Evolutionary conservation across 306 rosid species (phyloP), one percentile per base, ranked within the genome.

Genomic region (Pachyrhizus erosus): DNA sequence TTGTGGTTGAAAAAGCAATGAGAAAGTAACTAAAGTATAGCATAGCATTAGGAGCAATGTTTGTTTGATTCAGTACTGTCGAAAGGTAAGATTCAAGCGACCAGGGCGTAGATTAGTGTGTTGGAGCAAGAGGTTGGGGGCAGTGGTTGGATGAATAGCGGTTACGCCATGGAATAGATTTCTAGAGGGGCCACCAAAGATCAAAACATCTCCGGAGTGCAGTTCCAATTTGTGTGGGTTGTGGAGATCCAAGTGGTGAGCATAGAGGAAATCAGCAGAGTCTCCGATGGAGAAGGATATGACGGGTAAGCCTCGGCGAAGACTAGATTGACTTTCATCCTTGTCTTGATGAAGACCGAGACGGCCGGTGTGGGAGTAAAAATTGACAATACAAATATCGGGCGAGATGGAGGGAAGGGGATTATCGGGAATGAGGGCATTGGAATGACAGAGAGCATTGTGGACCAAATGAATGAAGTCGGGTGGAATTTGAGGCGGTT

Each of bases 341-440:
- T 91, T 76, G 89, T 96, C 99, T 93, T 88, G 94, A 86, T 95
- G 98, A 81, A 95, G 96, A 65, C 94, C 99, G 0, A 95, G 91
- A 18, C 87, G 82, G 11, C 96, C 99, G 6, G 60, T 79, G 48
- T 75, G 45, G 0, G 92, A 71, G 84, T 95, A 93, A 60, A 80
- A 95, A 81, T 93, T 93, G 64, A 90, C 94, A 43, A 96, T 37
- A 46, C 99, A 93, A n/a, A 96, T 86, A 86, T 89, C 61, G 0
- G 97, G 90, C 4, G 73, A 39, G 79, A 93, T 79, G 73, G 49
- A 0, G 73, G 96, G 92, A 71, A 90, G 83, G 3, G 34, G 4
- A 37, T 18, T 67, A 4, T 67, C 5, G 12, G 29, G 49, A 24
- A 84, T 24, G 68, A 75, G 29, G 17, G 83, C 76, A 55, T 76